Percentiles rank a stretch among this genome's conserved stretches.
These are phyloP conservation scores for Pseudocercospora fijiensis DNA, from an alignment of 2,329 filamentous ascomycete species.

Conservation along the genomic window DNA sequence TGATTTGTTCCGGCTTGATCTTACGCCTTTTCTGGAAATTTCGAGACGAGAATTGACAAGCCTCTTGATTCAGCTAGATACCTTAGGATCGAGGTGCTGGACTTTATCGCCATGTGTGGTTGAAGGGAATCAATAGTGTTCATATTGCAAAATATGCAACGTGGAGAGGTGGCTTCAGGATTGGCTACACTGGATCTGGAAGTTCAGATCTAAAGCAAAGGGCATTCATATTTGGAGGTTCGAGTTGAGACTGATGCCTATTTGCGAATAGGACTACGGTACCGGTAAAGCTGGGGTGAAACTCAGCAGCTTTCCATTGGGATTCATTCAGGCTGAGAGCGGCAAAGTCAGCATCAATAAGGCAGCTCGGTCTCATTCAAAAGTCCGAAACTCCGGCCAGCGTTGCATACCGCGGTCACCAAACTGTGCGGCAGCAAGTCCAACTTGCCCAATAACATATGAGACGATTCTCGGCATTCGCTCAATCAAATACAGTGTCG, in stretches of 20 bases:
- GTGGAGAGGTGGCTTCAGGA: not conserved
- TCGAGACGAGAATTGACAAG: not conserved
- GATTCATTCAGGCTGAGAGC: not conserved
- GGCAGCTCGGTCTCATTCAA: not conserved
- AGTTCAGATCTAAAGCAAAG: not conserved
- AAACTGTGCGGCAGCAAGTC: not conserved
- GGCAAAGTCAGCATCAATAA: not conserved
- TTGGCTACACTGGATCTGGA: not conserved
- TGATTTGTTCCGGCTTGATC: constrained; percentile 2
- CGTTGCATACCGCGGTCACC: not conserved
- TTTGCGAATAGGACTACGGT: not conserved
- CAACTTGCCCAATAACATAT: not conserved
- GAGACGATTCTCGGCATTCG: constrained; percentile 3
- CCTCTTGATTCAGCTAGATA: constrained; percentile 1
- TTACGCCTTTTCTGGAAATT: not conserved
- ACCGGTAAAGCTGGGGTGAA: not conserved
- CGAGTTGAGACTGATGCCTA: not conserved
- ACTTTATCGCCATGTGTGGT: not conserved
- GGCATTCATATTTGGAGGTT: not conserved
- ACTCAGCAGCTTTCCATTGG: not conserved
- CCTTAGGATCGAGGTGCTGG: not conserved
- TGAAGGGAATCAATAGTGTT: not conserved
- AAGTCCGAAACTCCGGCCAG: not conserved
- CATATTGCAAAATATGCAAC: not conserved
- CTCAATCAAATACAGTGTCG: not conserved